These are phyloP conservation scores for Tephrocybe sp. DNA, from an alignment of 768 basidiomycete species.

Conservation along the genomic window DNA sequence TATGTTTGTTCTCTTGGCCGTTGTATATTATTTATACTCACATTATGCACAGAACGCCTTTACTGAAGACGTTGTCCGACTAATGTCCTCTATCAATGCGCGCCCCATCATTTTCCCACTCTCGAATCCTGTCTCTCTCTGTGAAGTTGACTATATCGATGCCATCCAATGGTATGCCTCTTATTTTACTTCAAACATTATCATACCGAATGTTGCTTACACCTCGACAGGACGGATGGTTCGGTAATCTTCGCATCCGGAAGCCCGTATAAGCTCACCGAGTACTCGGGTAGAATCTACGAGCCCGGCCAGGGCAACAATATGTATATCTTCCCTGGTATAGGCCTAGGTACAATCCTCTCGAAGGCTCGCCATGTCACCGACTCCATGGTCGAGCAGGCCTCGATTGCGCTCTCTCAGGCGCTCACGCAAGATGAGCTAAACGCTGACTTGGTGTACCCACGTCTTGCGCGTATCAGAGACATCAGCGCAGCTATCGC, in stretches of 20 bases:
- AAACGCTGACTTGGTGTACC: conserved; percentile 59
- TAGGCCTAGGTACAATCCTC: conserved; percentile 64
- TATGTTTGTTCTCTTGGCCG: conserved; percentile 20
- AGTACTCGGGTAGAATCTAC: conserved; percentile 42
- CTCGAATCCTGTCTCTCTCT: conserved; percentile 65
- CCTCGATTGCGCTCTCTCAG: conserved; percentile 57
- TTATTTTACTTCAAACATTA: not conserved
- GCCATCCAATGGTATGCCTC: conserved; percentile 52
- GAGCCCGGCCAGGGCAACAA: conserved; percentile 81
- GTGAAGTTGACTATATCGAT: conserved; percentile 59
- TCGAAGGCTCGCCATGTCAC: conserved; percentile 58
- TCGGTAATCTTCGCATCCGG: conserved; percentile 71
- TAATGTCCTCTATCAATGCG: conserved; percentile 61
- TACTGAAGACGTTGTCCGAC: conserved; percentile 55
- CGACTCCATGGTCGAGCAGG: conserved; percentile 67
- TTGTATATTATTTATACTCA: not conserved
- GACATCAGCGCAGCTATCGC: conserved; percentile 65
- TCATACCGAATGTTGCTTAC: not conserved
- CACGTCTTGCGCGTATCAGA: conserved; percentile 62
- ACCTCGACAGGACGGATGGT: conserved; percentile 54
- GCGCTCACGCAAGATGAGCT: conserved; percentile 56
- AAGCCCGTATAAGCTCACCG: conserved; percentile 59
- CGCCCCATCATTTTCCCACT: conserved; percentile 83
- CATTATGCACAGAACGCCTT: conserved; percentile 50
- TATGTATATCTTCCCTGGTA: conserved; percentile 66